Evolutionary conservation across 1,139 yeast genomes (phyloP).

Genomic region (Chernovozyma sophiae-reginae): DNA sequence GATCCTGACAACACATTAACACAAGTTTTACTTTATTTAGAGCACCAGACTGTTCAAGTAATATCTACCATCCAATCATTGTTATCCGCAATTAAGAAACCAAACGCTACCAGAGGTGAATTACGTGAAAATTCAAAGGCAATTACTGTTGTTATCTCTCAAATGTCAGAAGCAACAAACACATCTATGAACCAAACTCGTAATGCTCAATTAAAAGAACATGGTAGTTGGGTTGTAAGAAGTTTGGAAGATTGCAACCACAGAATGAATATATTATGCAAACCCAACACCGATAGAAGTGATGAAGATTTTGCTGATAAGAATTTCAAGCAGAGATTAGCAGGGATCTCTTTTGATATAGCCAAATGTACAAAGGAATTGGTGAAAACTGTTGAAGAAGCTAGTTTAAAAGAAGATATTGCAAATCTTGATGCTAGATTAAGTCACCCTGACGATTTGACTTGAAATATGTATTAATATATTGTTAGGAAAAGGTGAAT

Average conservation of each 20-base stretch:
- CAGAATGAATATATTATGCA: slow-evolving; percentile 67
- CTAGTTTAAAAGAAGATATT: slow-evolving; percentile 79
- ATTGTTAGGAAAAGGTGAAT: no score
- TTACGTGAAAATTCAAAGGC: slow-evolving; percentile 69
- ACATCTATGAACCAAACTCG: slow-evolving; percentile 87
- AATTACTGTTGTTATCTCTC: slow-evolving; percentile 71
- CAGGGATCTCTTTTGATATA: slow-evolving; percentile 93
- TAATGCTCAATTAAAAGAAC: slow-evolving; percentile 77
- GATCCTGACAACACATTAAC: slow-evolving; percentile 87
- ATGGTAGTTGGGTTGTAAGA: slow-evolving; percentile 87
- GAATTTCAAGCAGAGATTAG: slow-evolving; percentile 85
- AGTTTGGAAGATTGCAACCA: slow-evolving; percentile 80
- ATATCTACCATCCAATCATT: slow-evolving; percentile 85
- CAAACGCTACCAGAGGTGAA: slow-evolving; percentile 72
- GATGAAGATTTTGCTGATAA: slow-evolving; percentile 78
- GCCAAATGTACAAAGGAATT: slow-evolving; percentile 94
- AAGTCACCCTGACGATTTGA: slow-evolving; percentile 34
- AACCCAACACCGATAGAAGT: slow-evolving; percentile 41
- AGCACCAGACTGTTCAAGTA: slow-evolving; percentile 90
- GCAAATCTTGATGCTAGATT: slow-evolving; percentile 47
- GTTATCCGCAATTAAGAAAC: slow-evolving; percentile 69
- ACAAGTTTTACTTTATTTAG: slow-evolving; percentile 79
- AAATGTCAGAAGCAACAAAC: slow-evolving; percentile 88
- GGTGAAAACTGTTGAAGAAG: slow-evolving; percentile 94
- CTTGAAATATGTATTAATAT: slow-evolving; percentile 13